These are phyloP conservation scores for Boeremia lycopersici DNA, from an alignment of 2,329 filamentous ascomycete species.

Conservation along the genomic window DNA sequence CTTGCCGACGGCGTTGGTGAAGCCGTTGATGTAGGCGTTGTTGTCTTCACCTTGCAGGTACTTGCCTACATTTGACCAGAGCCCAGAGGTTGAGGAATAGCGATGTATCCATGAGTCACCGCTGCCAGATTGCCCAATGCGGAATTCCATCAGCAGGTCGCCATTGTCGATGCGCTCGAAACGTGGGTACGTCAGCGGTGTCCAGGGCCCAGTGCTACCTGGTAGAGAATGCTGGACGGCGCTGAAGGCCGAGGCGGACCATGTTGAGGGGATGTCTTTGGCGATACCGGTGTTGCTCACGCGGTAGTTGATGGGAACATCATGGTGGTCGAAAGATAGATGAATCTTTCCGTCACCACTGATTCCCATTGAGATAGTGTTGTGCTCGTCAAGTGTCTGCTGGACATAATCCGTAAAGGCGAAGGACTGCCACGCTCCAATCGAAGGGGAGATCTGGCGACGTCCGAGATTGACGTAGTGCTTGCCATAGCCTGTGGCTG, in stretches of 20 bases:
- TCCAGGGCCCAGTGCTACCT: slow-evolving; percentile 42
- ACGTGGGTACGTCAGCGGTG: slow-evolving; percentile 57
- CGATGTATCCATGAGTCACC: slow-evolving; percentile 57
- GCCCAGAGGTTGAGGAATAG: slow-evolving; percentile 47
- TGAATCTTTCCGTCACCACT: slow-evolving; percentile 61
- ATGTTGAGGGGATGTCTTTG: slow-evolving; percentile 34
- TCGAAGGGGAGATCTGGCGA: slow-evolving; percentile 48
- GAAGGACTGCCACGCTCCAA: slow-evolving; percentile 53
- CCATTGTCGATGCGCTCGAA: slow-evolving; percentile 50
- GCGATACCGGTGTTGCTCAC: slow-evolving; percentile 40
- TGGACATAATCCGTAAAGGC: slow-evolving; percentile 59
- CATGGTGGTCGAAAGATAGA: slow-evolving; percentile 59
- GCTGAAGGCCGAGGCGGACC: slow-evolving; percentile 38
- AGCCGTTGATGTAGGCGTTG: slow-evolving; percentile 60
- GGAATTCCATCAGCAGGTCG: slow-evolving; percentile 56
- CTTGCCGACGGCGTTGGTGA: slow-evolving; percentile 45
- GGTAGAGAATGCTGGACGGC: slow-evolving; percentile 38
- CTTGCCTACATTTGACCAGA: slow-evolving; percentile 51
- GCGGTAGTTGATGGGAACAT: slow-evolving; percentile 45
- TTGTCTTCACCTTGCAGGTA: slow-evolving; percentile 54
- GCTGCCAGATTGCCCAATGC: slow-evolving; percentile 58
- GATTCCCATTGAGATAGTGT: slow-evolving; percentile 60
- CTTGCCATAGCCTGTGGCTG: slow-evolving; percentile 38
- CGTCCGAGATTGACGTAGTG: slow-evolving; percentile 55
- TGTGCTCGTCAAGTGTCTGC: slow-evolving; percentile 59